These are phyloP conservation scores for Pisolithus microcarpus DNA, from an alignment of 768 basidiomycete genomes.

Conservation along the genomic window DNA sequence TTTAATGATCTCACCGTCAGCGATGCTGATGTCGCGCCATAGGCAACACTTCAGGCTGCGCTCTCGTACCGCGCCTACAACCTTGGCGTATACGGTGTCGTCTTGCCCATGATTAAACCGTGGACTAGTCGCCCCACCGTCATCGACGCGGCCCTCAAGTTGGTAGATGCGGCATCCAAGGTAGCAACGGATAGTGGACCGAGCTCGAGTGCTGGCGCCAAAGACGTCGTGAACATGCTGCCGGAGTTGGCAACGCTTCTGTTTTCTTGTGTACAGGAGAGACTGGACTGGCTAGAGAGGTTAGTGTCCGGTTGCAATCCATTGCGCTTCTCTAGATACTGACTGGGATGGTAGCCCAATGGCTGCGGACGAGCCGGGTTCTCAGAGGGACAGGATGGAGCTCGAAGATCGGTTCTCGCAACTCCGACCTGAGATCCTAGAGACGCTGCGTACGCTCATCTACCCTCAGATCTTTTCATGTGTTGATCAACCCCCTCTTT, in stretches of 20 bases:
- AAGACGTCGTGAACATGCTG: slow-evolving; percentile 46
- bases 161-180: slow-evolving; percentile 62
- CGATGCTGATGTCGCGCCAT: not conserved
- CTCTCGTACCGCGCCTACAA: slow-evolving; percentile 71
- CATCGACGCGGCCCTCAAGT: slow-evolving; percentile 59
- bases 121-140: slow-evolving; percentile 75
- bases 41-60: slow-evolving; percentile 72
- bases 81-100: slow-evolving; percentile 68
- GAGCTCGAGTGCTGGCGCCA: slow-evolving; percentile 8
- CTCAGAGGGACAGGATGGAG: slow-evolving; percentile 49
- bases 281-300: slow-evolving; percentile 64
- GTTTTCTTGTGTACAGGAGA: slow-evolving; percentile 62
- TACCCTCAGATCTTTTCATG: not conserved
- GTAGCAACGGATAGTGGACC: slow-evolving; percentile 11
- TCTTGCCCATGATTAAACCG: slow-evolving; percentile 59
- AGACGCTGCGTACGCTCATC: slow-evolving; percentile 64
- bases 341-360: slow-evolving; percentile 30
- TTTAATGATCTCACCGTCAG: not conserved
- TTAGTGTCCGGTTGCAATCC: slow-evolving; percentile 12
- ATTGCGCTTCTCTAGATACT: not conserved
- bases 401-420: slow-evolving; percentile 62
- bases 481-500: not conserved
- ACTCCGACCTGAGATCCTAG: slow-evolving; percentile 70
- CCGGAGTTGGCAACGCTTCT: slow-evolving; percentile 57
- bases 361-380: slow-evolving; percentile 40